Evolutionary conservation across 169 alveolate species (phyloP).

Genomic region (Plasmodium relictum): DNA sequence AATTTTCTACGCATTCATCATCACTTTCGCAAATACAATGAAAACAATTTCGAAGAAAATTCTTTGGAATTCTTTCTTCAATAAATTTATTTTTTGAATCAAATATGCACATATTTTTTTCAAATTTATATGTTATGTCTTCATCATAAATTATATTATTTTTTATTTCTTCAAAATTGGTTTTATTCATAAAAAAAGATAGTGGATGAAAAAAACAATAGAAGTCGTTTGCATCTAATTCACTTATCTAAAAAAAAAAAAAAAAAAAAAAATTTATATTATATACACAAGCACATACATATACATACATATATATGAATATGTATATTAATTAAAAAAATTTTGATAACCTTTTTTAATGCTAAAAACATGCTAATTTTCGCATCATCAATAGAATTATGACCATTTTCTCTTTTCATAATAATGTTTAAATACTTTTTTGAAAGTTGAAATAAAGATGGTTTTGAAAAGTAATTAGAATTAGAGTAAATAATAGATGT

Average conservation of each 20-base stretch:
- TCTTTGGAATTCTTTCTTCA: slow-evolving; percentile 34
- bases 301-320: neutral
- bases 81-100: slow-evolving; percentile 65
- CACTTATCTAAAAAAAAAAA: slow-evolving; percentile 29
- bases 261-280: neutral
- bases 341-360: slow-evolving; percentile 55
- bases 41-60: slow-evolving; percentile 26
- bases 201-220: slow-evolving; percentile 21
- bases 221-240: slow-evolving; percentile 19
- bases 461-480: slow-evolving; percentile 39
- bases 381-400: slow-evolving; percentile 81
- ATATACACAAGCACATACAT: neutral
- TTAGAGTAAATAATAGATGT: slow-evolving; percentile 72
- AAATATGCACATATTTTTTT: slow-evolving; percentile 56
- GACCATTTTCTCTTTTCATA: slow-evolving; percentile 77
- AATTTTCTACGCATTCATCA: slow-evolving; percentile 57
- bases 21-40: slow-evolving; percentile 69
- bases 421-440: slow-evolving; percentile 67
- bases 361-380: slow-evolving; percentile 80
- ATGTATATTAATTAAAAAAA: neutral
- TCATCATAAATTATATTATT: slow-evolving; percentile 18
- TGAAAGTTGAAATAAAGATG: slow-evolving; percentile 67
- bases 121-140: slow-evolving; percentile 13
- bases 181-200: slow-evolving; percentile 14
- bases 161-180: slow-evolving; percentile 7